Evolutionary conservation across 2,329 filamentous ascomycete genomes (phyloP).

Genomic region (Huntiella savannae): DNA sequence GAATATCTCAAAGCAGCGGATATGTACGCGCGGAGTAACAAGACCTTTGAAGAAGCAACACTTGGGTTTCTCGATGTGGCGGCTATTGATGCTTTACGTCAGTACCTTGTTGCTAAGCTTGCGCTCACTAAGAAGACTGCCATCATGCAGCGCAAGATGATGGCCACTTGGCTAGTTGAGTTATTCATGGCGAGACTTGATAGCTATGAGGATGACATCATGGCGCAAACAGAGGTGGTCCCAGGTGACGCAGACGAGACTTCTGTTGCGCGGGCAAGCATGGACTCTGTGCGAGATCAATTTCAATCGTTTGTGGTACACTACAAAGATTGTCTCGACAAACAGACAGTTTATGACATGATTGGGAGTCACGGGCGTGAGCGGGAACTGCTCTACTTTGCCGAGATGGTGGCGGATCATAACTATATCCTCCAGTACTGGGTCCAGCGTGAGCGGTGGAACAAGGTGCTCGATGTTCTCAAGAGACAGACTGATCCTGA

Average conservation of each 20-base stretch:
- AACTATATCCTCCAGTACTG: constrained; percentile 93
- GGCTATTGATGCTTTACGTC: constrained; percentile 76
- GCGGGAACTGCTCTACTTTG: constrained; percentile 80
- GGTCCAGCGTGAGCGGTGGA: constrained; percentile 89
- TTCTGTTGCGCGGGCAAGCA: constrained; percentile 50
- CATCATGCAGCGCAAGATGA: constrained; percentile 86
- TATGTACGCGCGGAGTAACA: constrained; percentile 87
- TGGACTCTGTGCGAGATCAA: constrained; percentile 52
- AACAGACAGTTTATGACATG: constrained; percentile 84
- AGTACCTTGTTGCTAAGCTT: constrained; percentile 75
- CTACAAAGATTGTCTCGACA: constrained; percentile 74
- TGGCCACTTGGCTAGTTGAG: constrained; percentile 87
- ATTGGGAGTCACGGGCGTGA: constrained; percentile 91
- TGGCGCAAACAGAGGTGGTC: constrained; percentile 65
- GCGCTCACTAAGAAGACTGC: constrained; percentile 62
- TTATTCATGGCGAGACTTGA: constrained; percentile 97
- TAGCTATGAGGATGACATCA: constrained; percentile 79
- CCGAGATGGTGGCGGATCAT: constrained; percentile 73
- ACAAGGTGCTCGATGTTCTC: constrained; percentile 66
- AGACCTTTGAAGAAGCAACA: constrained; percentile 91
- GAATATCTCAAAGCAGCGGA: constrained; percentile 71
- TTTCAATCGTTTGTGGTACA: constrained; percentile 75
- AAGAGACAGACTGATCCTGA: constrained; percentile 86
- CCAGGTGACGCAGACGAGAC: constrained; percentile 43
- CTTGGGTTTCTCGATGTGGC: constrained; percentile 76